Base-by-base conservation (phyloP, 208 protist genomes). In the Sergeia podlipaevii region DNA sequence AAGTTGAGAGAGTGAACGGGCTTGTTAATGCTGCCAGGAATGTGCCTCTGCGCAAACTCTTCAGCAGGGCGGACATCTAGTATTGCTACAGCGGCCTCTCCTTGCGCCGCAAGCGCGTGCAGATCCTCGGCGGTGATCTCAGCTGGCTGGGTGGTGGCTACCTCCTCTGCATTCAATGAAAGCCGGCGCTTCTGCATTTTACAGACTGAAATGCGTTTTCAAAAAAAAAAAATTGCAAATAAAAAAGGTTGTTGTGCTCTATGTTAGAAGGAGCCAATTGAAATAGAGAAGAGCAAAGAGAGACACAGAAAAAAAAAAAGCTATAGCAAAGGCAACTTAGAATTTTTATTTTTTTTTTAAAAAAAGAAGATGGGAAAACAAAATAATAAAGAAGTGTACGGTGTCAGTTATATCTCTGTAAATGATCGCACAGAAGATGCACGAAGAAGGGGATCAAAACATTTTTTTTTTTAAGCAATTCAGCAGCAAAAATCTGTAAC, bases 1-100 rank as follows among this genome's bases (percentile, higher is more conserved):
- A 56, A 68, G 24, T 65, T 53, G 10, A 76, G 21, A 42, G 77
- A 56, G 38, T 74, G 56, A 11, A 75, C 60, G 3, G 70, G 59
- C 23, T 56, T 66, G 62, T 76, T 83, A 30, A 77, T 23, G 50
- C 70, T 79, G 6, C 58, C 58, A 10, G 65, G 44, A 23, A 83
- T 79, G 53, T 65, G 51, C 20, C 33, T 44, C 37, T 47, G 26
- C 8, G 29, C 46, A 37, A 64, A 83, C 30, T 83, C 65, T 6
- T 77, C 70, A 27, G 67, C 61, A n/a, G 43, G 26, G 26, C 75
- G 70, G 10, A 83, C 64, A 37, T 83, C 75, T 0, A 83, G 50
- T 11, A 83, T 52, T 0, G 32, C 43, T 10, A 62, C 15, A 4
- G 28, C 29, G 10, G 4, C 15, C 23, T 21, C 32, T 53, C 17